Percentiles rank a stretch among this genome's conserved stretches.
Evolutionary conservation across 345 rosid species (phyloP).

Genomic region (Mercurialis annua): DNA sequence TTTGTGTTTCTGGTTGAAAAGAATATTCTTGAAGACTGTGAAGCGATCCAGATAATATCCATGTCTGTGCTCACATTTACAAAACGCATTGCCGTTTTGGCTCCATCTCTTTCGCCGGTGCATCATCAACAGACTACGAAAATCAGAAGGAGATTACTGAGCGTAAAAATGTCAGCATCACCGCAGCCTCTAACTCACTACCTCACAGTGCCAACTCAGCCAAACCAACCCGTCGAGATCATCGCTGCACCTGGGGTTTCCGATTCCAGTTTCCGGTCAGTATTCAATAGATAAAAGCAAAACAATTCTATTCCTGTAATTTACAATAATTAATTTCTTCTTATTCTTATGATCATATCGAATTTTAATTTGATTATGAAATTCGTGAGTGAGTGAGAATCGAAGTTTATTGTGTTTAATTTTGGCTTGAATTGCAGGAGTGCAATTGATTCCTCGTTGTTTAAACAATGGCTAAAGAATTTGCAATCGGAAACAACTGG

Average conservation of each 20-base stretch:
- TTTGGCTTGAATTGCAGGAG: constrained; percentile 37
- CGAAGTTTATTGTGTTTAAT: neutral
- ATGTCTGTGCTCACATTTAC: constrained; percentile 25
- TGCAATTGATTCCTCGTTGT: constrained; percentile 72
- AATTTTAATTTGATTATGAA: neutral
- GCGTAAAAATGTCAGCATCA: constrained; percentile 41
- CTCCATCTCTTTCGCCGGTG: constrained; percentile 11
- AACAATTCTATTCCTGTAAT: too few relatives aligned
- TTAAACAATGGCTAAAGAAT: constrained; percentile 75
- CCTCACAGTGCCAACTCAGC: constrained; percentile 52
- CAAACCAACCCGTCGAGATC: constrained; percentile 51
- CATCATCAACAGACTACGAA: constrained; percentile 20
- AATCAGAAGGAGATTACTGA: neutral
- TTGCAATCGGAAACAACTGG: constrained; percentile 67
- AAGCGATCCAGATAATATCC: too few relatives aligned
- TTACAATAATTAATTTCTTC: neutral
- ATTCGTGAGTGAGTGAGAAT: neutral
- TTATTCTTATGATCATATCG: neutral
- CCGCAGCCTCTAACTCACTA: constrained; percentile 35
- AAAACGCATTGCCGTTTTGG: constrained; percentile 15
- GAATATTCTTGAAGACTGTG: too few relatives aligned
- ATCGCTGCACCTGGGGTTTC: constrained; percentile 62
- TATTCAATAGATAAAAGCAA: too few relatives aligned
- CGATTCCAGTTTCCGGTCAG: constrained; percentile 63
- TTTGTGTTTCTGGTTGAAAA: too few relatives aligned